Evolutionary conservation across 2,329 filamentous ascomycete species (phyloP).

Genomic region (Trichophyton simii): DNA sequence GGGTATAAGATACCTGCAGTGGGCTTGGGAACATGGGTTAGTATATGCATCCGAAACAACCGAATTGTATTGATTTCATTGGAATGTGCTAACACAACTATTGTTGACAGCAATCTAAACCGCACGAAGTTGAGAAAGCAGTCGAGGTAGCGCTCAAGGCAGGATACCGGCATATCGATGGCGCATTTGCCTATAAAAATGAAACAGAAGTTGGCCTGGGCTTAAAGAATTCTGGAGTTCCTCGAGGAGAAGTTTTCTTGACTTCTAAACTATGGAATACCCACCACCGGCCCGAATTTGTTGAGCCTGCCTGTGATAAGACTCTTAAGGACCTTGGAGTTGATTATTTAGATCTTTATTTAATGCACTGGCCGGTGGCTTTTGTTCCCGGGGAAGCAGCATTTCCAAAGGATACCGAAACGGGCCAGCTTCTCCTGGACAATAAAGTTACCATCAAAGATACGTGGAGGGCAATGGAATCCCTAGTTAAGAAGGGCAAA

Average conservation of each 20-base stretch:
- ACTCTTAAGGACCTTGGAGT: slow-evolving; percentile 61
- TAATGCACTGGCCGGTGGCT: slow-evolving; percentile 70
- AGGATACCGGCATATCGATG: slow-evolving; percentile 22
- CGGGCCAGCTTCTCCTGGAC: slow-evolving; percentile 5
- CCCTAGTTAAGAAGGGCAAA: slow-evolving; percentile 42
- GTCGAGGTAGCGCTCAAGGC: slow-evolving; percentile 32
- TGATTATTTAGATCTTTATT: slow-evolving; percentile 68
- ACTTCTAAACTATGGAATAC: slow-evolving; percentile 79
- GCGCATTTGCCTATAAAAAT: slow-evolving; percentile 36
- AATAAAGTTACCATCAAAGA: slow-evolving; percentile 2
- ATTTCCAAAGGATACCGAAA: slow-evolving; percentile 4
- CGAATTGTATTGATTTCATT: neutral
- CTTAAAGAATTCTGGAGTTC: slow-evolving; percentile 60
- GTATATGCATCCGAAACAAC: slow-evolving; percentile 12
- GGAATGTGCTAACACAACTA: slow-evolving; percentile 1
- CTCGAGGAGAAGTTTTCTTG: slow-evolving; percentile 69
- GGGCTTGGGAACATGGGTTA: slow-evolving; percentile 41
- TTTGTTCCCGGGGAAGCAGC: neutral
- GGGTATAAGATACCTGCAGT: slow-evolving; percentile 51
- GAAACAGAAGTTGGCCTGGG: slow-evolving; percentile 73
- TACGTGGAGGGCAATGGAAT: slow-evolving; percentile 62
- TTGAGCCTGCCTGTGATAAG: slow-evolving; percentile 57
- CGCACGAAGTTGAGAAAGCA: slow-evolving; percentile 46
- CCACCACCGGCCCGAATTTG: slow-evolving; percentile 49
- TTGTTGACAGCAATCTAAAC: slow-evolving; percentile 54